These are phyloP conservation scores for Aspergillus sp. DNA, from an alignment of 2,329 filamentous ascomycete species.

Conservation along the genomic window DNA sequence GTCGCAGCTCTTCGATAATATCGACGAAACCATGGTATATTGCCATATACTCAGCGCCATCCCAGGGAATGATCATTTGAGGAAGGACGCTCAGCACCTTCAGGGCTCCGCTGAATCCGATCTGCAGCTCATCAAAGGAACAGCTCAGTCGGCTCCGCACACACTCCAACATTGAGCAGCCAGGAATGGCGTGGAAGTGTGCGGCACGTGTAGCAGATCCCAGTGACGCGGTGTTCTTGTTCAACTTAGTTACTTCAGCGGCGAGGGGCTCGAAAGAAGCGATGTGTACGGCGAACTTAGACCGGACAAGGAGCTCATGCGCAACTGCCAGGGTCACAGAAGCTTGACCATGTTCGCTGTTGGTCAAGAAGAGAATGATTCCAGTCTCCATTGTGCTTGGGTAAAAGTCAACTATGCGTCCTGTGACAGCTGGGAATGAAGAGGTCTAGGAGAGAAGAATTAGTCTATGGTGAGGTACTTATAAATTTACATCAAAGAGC, in stretches of 20 bases:
- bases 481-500: no score
- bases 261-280: constrained; percentile 37
- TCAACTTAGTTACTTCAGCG: constrained; percentile 20
- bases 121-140: constrained; percentile 6
- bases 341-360: constrained; percentile 41
- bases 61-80: constrained; percentile 25
- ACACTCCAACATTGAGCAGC: constrained; percentile 19
- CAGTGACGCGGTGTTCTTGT: constrained; percentile 6
- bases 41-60: constrained; percentile 35
- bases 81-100: constrained; percentile 18
- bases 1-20: constrained; percentile 30
- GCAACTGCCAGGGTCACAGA: constrained; percentile 41
- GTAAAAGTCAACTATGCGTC: neutral
- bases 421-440: neutral
- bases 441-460: no score
- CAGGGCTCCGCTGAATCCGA: constrained; percentile 29
- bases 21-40: constrained; percentile 32
- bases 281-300: constrained; percentile 39
- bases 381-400: constrained; percentile 7
- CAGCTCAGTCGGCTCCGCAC: no score
- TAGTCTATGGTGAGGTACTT: no score
- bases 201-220: constrained; percentile 3
- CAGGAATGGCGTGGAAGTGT: constrained; percentile 26
- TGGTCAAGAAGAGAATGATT: constrained; percentile 41
- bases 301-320: constrained; percentile 33